phyloP scores from a whole-genome alignment of 1,284 basidiomycete species.

The Vanrija sp. region DNA sequence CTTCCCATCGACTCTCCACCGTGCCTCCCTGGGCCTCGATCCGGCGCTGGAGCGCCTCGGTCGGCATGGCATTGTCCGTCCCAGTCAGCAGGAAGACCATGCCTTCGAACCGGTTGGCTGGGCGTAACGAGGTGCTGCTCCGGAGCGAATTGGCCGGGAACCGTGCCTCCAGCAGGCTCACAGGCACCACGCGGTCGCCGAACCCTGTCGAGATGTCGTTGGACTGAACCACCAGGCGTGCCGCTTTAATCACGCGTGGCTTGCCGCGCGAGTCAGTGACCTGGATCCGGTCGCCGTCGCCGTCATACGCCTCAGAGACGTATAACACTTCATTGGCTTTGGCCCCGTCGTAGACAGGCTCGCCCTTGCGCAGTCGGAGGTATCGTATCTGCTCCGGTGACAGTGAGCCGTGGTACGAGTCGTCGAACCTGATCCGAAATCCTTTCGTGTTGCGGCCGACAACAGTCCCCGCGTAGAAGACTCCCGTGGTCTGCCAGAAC shows the following conservation, averaged over 20 bases:
- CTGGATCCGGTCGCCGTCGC: background rate
- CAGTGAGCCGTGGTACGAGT: background rate
- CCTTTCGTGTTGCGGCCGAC: slow-evolving; percentile 2
- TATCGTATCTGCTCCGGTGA: slow-evolving; percentile 4
- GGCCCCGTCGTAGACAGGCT: slow-evolving; percentile 4
- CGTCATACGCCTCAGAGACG: slow-evolving; percentile 5
- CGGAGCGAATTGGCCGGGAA: background rate
- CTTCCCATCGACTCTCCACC: slow-evolving; percentile 62
- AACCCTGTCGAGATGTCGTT: slow-evolving; percentile 4
- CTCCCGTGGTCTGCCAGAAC: slow-evolving; percentile 5
- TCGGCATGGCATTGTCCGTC: background rate
- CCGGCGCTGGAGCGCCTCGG: slow-evolving; percentile 48
- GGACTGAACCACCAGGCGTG: slow-evolving; percentile 1
- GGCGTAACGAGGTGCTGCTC: background rate
- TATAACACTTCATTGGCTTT: background rate
- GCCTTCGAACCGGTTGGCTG: slow-evolving; percentile 1
- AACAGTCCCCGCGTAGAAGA: slow-evolving; percentile 15
- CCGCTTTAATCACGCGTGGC: background rate
- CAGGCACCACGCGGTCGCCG: slow-evolving; percentile 5
- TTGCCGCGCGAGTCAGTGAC: background rate
- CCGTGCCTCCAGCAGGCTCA: background rate
- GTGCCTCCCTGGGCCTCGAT: slow-evolving; percentile 60
- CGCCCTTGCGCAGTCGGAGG: slow-evolving; percentile 10
- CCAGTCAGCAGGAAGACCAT: slow-evolving; percentile 20
- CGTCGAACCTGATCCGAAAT: slow-evolving; percentile 12